Conservation (phyloP, 2,329 filamentous ascomycete species). For the Fusarium redolens region DNA sequence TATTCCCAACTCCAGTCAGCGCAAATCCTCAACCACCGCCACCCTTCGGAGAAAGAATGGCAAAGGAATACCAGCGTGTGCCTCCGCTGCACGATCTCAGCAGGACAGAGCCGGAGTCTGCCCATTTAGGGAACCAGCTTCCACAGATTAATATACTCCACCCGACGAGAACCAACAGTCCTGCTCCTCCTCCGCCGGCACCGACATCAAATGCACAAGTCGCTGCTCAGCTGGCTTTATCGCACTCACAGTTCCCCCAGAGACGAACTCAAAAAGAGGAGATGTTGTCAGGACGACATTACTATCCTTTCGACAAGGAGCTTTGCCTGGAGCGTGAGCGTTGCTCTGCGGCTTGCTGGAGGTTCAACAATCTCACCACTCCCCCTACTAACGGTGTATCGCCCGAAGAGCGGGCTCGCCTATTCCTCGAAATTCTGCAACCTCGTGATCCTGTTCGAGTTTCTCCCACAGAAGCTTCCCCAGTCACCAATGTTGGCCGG, state of each 20-base stretch:
- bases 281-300: slow-evolving; percentile 85
- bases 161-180: slow-evolving; percentile 62
- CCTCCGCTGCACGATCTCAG: slow-evolving; percentile 70
- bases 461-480: slow-evolving; percentile 65
- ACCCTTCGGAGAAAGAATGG: slow-evolving; percentile 60
- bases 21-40: slow-evolving; percentile 60
- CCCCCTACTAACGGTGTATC: slow-evolving; percentile 80
- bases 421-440: slow-evolving; percentile 79
- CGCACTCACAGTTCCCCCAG: slow-evolving; percentile 63
- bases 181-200: slow-evolving; percentile 53
- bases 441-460: slow-evolving; percentile 68
- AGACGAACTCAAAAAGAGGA: slow-evolving; percentile 82
- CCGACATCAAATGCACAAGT: slow-evolving; percentile 61
- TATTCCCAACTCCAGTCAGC: slow-evolving; percentile 72
- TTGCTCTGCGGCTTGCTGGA: slow-evolving; percentile 83
- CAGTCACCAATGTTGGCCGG: slow-evolving; percentile 66
- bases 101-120: slow-evolving; percentile 66
- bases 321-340: slow-evolving; percentile 86
- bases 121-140: slow-evolving; percentile 62
- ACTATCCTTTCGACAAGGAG: slow-evolving; percentile 81
- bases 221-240: slow-evolving; percentile 69
- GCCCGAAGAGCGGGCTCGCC: slow-evolving; percentile 71
- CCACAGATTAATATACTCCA: slow-evolving; percentile 69
- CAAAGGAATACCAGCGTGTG: slow-evolving; percentile 70
- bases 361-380: slow-evolving; percentile 82